These are phyloP conservation scores for Aegilops umbellulata DNA, from an alignment of 176 grass and related monocot species.

Conservation along the genomic window DNA sequence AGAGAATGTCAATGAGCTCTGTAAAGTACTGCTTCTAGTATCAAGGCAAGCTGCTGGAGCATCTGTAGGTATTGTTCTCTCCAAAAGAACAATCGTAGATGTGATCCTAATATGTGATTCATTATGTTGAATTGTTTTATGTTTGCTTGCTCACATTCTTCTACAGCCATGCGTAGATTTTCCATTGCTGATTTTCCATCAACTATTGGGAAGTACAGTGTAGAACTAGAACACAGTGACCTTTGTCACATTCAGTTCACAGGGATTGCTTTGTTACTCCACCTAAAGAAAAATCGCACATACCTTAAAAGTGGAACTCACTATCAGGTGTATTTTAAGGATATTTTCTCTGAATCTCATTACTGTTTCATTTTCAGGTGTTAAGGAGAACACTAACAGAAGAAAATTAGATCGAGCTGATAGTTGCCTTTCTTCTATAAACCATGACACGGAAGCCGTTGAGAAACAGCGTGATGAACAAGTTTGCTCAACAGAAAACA, in stretches of 20 bases:
- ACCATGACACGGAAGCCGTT: constrained; percentile 11
- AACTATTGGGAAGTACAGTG: neutral
- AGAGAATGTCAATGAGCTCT: neutral
- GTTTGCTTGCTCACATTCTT: neutral
- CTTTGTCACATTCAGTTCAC: neutral
- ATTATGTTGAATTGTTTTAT: neutral
- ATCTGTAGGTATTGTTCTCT: neutral
- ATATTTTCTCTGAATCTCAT: neutral
- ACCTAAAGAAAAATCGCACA: neutral
- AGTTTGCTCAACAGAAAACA: neutral
- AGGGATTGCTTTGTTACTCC: neutral
- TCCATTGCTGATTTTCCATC: neutral
- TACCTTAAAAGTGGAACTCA: neutral
- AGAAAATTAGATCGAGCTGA: constrained; percentile 19
- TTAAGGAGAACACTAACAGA: neutral
- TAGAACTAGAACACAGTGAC: neutral
- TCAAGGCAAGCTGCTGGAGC: neutral
- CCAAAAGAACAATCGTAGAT: neutral
- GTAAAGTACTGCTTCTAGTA: neutral
- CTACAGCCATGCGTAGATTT: neutral
- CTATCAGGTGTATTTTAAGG: neutral
- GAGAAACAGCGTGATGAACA: constrained; percentile 10
- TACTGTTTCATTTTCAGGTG: neutral
- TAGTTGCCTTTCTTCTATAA: constrained; percentile 25
- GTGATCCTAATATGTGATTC: neutral